Evolutionary conservation across 495 filamentous ascomycete genomes (phyloP).

Genomic region (Echria macrotheca): DNA sequence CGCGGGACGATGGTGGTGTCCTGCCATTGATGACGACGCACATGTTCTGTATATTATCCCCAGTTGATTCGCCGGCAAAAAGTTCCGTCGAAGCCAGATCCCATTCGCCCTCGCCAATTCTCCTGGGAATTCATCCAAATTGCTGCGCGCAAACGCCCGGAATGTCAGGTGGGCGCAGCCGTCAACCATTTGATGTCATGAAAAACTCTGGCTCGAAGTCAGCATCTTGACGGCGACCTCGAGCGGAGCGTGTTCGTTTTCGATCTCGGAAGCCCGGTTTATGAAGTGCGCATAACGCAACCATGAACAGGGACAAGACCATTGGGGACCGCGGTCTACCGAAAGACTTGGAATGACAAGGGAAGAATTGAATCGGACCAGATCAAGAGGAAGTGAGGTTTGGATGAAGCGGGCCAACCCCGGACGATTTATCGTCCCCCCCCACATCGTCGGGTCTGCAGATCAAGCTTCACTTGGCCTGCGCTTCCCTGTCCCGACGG

Average conservation of each 20-base stretch:
- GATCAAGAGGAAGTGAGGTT: no score
- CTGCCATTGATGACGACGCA: neutral
- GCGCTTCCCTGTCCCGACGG: neutral
- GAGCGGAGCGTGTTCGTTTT: no score
- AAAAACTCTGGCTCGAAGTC: no score
- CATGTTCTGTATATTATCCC: neutral
- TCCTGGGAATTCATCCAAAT: slow-evolving; percentile 21
- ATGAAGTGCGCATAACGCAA: no score
- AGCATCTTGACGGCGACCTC: no score
- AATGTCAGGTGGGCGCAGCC: neutral
- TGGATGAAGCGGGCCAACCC: no score
- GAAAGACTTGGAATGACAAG: no score
- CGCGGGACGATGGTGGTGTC: neutral
- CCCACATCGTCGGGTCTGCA: slow-evolving; percentile 4
- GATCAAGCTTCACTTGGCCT: slow-evolving; percentile 2
- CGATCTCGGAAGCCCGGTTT: no score
- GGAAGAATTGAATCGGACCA: no score
- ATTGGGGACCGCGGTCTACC: no score
- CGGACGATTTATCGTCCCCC: neutral
- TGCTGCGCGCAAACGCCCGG: slow-evolving; percentile 9
- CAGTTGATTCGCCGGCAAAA: neutral
- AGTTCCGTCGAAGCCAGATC: neutral
- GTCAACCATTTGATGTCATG: no score
- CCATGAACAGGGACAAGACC: no score
- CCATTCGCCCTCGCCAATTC: neutral